phyloP scores from a whole-genome alignment of 257 asterid species.

The Linaria vulgaris region DNA sequence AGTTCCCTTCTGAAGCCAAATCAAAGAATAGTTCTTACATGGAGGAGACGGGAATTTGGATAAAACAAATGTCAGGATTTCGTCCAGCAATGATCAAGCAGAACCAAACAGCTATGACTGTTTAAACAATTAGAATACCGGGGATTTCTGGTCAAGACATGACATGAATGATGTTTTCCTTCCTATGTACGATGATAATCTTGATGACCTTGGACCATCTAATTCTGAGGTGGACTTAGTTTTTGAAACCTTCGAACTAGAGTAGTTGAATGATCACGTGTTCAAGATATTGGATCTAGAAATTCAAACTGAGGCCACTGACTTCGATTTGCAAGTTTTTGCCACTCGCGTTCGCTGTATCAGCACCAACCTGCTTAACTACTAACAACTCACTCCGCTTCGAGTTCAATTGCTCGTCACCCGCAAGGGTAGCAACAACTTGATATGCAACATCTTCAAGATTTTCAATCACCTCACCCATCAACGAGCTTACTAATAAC shows the following conservation, averaged over 20 bases:
- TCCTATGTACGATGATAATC: constrained; percentile 51
- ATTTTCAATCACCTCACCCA: too few relatives aligned
- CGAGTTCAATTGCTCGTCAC: too few relatives aligned
- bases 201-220: constrained; percentile 28
- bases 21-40: constrained; percentile 19
- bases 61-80: constrained; percentile 15
- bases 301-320: too few relatives aligned
- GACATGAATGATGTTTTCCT: constrained; percentile 44
- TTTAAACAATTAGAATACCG: constrained; percentile 26
- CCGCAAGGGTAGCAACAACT: too few relatives aligned
- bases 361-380: too few relatives aligned
- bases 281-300: constrained; percentile 49
- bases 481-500: too few relatives aligned
- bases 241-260: constrained; percentile 29
- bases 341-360: too few relatives aligned
- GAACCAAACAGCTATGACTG: constrained; percentile 21
- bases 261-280: constrained; percentile 35
- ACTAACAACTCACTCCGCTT: too few relatives aligned
- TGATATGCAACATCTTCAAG: too few relatives aligned
- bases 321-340: too few relatives aligned
- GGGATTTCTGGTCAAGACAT: constrained; percentile 40
- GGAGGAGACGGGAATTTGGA: constrained; percentile 21
- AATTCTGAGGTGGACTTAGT: constrained; percentile 39
- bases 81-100: constrained; percentile 24
- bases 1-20: constrained; percentile 23